Conservation (phyloP, 805 yeast species). For the Pichia paraexigua region DNA sequence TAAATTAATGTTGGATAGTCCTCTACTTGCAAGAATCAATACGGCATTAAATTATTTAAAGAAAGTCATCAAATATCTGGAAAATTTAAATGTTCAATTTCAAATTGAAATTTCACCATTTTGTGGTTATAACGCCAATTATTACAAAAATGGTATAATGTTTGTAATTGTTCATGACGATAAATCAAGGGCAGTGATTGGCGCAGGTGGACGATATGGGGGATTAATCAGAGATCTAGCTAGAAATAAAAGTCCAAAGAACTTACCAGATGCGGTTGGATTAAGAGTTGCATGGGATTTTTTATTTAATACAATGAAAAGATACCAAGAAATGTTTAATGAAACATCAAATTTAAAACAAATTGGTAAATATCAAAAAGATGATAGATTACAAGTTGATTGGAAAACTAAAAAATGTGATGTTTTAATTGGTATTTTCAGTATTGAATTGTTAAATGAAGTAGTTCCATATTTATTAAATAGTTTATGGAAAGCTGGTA, state of each 20-base stretch:
- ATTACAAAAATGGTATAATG: constrained; percentile 78
- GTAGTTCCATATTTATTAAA: constrained; percentile 58
- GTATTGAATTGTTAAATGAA: constrained; percentile 45
- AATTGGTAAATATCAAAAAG: constrained; percentile 25
- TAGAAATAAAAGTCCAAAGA: constrained; percentile 31
- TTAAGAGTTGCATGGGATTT: constrained; percentile 74
- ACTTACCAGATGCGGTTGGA: constrained; percentile 66
- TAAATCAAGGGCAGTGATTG: constrained; percentile 45
- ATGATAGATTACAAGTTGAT: constrained; percentile 19
- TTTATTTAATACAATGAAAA: constrained; percentile 43
- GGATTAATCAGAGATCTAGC: constrained; percentile 58
- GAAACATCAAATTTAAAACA: constrained; percentile 16
- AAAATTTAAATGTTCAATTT: constrained; percentile 46
- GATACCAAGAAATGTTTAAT: constrained; percentile 33
- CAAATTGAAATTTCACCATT: constrained; percentile 64
- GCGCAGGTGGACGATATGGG: constrained; percentile 95
- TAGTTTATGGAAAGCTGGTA: constrained; percentile 66
- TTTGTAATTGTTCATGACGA: constrained; percentile 76
- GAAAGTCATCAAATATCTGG: constrained; percentile 46
- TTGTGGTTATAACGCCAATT: constrained; percentile 72
- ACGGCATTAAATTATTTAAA: constrained; percentile 54
- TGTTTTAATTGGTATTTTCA: constrained; percentile 67
- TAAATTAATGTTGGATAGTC: constrained; percentile 69
- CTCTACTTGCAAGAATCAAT: constrained; percentile 51
- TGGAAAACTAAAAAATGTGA: constrained; percentile 67